phyloP scores from a whole-genome alignment of 805 yeast species.

The Ogataea dorogensis region DNA sequence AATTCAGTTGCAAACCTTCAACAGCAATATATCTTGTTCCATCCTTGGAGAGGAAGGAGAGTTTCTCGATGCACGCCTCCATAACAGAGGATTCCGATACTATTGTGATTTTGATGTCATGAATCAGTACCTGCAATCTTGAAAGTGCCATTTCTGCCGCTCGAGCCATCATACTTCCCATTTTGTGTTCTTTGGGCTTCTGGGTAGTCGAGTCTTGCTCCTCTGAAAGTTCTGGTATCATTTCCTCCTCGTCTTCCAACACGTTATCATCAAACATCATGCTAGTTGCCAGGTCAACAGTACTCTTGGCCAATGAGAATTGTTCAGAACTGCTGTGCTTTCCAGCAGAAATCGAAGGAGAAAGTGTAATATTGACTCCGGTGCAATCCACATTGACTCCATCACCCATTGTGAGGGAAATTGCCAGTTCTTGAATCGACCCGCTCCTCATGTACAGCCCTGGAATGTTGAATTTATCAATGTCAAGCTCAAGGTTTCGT shows the following conservation, averaged over 20 bases:
- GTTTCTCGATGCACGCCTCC: slow-evolving; percentile 34
- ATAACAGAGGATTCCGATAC: slow-evolving; percentile 44
- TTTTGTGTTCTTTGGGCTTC: slow-evolving; percentile 30
- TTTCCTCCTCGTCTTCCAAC: slow-evolving; percentile 32
- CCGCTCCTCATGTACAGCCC: slow-evolving; percentile 66
- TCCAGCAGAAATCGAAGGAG: slow-evolving; percentile 30
- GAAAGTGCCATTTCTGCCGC: slow-evolving; percentile 70
- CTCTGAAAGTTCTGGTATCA: slow-evolving; percentile 9
- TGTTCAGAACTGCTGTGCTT: slow-evolving; percentile 31
- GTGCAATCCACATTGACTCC: slow-evolving; percentile 64
- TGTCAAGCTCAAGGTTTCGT: slow-evolving; percentile 66
- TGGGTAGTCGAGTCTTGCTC: slow-evolving; percentile 3
- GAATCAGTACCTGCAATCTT: slow-evolving; percentile 51
- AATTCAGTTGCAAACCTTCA: slow-evolving; percentile 39
- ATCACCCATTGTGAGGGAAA: slow-evolving; percentile 64
- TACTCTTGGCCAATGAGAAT: slow-evolving; percentile 66
- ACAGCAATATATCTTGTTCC: slow-evolving; percentile 44
- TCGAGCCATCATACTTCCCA: slow-evolving; percentile 56
- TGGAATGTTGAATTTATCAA: slow-evolving; percentile 66
- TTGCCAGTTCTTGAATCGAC: slow-evolving; percentile 48
- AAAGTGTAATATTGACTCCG: slow-evolving; percentile 51
- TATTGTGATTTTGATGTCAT: slow-evolving; percentile 46
- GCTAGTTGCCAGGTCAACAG: slow-evolving; percentile 69
- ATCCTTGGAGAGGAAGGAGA: slow-evolving; percentile 39
- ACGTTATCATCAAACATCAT: slow-evolving; percentile 45